These are phyloP conservation scores for Cordyceps fumosorosea DNA, from an alignment of 2,329 filamentous ascomycete species.

Conservation along the genomic window DNA sequence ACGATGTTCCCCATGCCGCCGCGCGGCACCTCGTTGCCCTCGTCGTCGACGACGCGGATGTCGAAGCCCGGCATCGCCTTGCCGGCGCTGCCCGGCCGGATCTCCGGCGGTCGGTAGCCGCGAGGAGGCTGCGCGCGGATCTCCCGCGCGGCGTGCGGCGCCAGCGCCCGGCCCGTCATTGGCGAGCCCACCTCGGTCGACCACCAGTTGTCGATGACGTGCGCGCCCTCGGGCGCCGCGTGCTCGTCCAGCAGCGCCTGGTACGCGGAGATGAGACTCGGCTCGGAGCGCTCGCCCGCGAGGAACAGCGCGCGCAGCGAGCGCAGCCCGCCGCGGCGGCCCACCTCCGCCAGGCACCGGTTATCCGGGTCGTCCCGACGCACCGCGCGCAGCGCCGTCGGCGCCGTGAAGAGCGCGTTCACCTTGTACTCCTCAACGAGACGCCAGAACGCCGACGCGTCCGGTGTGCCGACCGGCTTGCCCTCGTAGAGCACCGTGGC, in stretches of 20 bases:
- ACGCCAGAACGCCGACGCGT: slow-evolving; percentile 83
- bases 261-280: slow-evolving; percentile 75
- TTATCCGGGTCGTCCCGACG: slow-evolving; percentile 78
- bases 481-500: slow-evolving; percentile 87
- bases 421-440: slow-evolving; percentile 80
- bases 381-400: slow-evolving; percentile 81
- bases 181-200: slow-evolving; percentile 53
- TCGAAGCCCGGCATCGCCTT: slow-evolving; percentile 91
- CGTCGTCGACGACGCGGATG: slow-evolving; percentile 75
- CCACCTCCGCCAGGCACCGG: slow-evolving; percentile 54
- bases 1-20: slow-evolving; percentile 91
- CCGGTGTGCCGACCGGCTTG: slow-evolving; percentile 85
- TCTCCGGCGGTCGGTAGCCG: slow-evolving; percentile 38
- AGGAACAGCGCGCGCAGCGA: slow-evolving; percentile 71
- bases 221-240: slow-evolving; percentile 48
- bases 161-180: slow-evolving; percentile 49
- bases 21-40: slow-evolving; percentile 61
- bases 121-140: slow-evolving; percentile 37
- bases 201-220: slow-evolving; percentile 56
- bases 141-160: slow-evolving; percentile 52
- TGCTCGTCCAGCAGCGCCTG: slow-evolving; percentile 63
- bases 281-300: slow-evolving; percentile 84
- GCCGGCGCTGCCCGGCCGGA: slow-evolving; percentile 81
- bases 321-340: slow-evolving; percentile 62
- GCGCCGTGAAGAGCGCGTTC: slow-evolving; percentile 78